Percentiles rank a stretch among this genome's conserved stretches.
Conservation (phyloP, 2,329 filamentous ascomycete genomes). For the Fusarium phyllophilum region DNA sequence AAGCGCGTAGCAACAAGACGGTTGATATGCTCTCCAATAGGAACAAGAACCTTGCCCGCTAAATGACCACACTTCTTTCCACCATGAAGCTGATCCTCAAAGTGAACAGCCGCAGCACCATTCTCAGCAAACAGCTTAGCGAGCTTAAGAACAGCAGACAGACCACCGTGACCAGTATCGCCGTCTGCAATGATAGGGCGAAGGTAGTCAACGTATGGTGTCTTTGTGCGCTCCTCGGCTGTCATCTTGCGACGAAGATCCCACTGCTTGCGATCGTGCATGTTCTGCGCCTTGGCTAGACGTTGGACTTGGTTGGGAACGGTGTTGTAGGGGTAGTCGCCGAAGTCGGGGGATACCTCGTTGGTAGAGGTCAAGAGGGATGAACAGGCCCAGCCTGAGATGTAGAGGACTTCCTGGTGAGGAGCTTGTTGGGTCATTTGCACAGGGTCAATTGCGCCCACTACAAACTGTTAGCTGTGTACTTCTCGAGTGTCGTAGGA, state of each 20-base stretch:
- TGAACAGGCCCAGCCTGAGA: slow-evolving; percentile 98
- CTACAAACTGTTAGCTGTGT: slow-evolving; percentile 53
- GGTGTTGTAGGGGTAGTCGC: slow-evolving; percentile 98
- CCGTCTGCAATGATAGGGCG: slow-evolving; percentile 96
- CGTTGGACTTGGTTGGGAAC: slow-evolving; percentile 98
- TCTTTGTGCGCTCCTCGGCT: slow-evolving; percentile 74
- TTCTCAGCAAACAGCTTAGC: slow-evolving; percentile 98
- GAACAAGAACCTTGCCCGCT: slow-evolving; percentile 94
- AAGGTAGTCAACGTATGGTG: slow-evolving; percentile 90
- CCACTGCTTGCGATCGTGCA: slow-evolving; percentile 97
- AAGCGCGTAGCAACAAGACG: slow-evolving; percentile 90
- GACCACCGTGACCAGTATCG: slow-evolving; percentile 93
- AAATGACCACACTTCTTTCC: slow-evolving; percentile 99
- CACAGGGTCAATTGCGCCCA: slow-evolving; percentile 98
- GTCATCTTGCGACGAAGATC: slow-evolving; percentile 83
- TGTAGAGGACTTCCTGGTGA: slow-evolving; percentile 94
- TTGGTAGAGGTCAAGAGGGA: slow-evolving; percentile 93
- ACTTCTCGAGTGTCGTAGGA: not conserved
- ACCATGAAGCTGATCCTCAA: slow-evolving; percentile 97
- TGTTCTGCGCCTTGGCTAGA: slow-evolving; percentile 93
- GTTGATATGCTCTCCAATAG: slow-evolving; percentile 95
- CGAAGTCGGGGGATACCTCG: slow-evolving; percentile 97
- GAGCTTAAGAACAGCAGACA: slow-evolving; percentile 93
- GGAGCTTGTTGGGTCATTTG: slow-evolving; percentile 99
- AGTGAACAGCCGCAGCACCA: slow-evolving; percentile 94